These are phyloP conservation scores for Albifimbria verrucaria DNA, from an alignment of 2,329 filamentous ascomycete genomes.

Conservation along the genomic window DNA sequence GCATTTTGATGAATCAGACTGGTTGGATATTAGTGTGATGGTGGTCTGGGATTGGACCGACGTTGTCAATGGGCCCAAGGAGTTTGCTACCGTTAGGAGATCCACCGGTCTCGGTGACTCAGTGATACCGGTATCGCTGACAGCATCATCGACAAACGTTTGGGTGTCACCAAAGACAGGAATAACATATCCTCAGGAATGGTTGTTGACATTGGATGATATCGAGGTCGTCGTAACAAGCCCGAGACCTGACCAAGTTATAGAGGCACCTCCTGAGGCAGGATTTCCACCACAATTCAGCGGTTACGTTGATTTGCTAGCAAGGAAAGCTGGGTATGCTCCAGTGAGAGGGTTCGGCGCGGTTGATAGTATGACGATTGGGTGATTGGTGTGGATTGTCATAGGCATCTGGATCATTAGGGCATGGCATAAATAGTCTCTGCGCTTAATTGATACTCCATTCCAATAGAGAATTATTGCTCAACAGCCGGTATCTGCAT, in stretches of 20 bases:
- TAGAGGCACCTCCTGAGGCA: background rate
- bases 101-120: background rate
- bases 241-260: background rate
- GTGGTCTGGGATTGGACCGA: conserved; percentile 2
- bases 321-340: background rate
- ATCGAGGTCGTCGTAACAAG: background rate
- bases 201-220: background rate
- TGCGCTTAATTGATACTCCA: too few species aligned
- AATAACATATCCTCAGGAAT: background rate
- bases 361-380: background rate
- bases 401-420: too few species aligned
- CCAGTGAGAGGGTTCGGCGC: background rate
- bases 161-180: conserved; percentile 3
- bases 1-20: conserved; percentile 1
- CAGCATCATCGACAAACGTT: conserved; percentile 1
- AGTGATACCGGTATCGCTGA: background rate
- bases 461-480: too few species aligned
- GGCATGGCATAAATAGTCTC: too few species aligned
- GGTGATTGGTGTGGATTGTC: too few species aligned
- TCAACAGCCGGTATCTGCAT: too few species aligned
- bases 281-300: background rate
- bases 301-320: background rate
- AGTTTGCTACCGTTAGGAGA: conserved; percentile 2
- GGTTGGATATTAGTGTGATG: background rate
- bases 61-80: background rate